Evolutionary conservation across 1,284 basidiomycete species (phyloP).

Genomic region (Sparassis latifolia): DNA sequence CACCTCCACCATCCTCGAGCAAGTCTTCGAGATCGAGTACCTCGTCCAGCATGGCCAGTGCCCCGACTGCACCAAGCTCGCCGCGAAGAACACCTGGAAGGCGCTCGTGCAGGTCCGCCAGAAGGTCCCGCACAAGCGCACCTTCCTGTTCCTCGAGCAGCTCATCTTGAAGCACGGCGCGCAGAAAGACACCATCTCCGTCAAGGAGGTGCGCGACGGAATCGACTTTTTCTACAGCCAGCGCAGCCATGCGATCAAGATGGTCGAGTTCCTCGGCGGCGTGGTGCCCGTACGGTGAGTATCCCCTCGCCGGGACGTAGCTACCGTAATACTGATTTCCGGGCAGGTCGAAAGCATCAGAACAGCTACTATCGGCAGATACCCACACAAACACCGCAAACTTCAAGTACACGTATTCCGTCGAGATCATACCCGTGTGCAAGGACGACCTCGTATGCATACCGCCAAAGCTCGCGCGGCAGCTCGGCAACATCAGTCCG

Average conservation of each 20-base stretch:
- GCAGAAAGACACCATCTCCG: conserved; percentile 92
- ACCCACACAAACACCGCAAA: conserved; percentile 91
- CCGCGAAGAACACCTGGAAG: conserved; percentile 99
- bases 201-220: conserved; percentile 92
- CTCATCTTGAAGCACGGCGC: conserved; percentile 95
- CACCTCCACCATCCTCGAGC: conserved; percentile 92
- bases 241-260: conserved; percentile 89
- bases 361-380: conserved; percentile 90
- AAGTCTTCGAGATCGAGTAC: conserved; percentile 96
- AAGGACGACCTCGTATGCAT: conserved; percentile 97
- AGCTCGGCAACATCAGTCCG: conserved; percentile 84
- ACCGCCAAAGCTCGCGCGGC: conserved; percentile 75
- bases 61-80: conserved; percentile 87
- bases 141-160: conserved; percentile 97
- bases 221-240: conserved; percentile 96
- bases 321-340: too few species aligned
- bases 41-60: conserved; percentile 96
- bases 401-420: conserved; percentile 97
- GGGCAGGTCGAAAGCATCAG: conserved; percentile 80
- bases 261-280: conserved; percentile 90
- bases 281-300: conserved; percentile 82
- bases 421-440: conserved; percentile 95
- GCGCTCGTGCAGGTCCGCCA: conserved; percentile 96
- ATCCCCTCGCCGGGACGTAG: neutral
- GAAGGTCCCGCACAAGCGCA: conserved; percentile 96